Evolutionary conservation across 352 stramenopile species (phyloP), one percentile per base, ranked within the genome.

Genomic region (Chrysophaeum taylorii): DNA sequence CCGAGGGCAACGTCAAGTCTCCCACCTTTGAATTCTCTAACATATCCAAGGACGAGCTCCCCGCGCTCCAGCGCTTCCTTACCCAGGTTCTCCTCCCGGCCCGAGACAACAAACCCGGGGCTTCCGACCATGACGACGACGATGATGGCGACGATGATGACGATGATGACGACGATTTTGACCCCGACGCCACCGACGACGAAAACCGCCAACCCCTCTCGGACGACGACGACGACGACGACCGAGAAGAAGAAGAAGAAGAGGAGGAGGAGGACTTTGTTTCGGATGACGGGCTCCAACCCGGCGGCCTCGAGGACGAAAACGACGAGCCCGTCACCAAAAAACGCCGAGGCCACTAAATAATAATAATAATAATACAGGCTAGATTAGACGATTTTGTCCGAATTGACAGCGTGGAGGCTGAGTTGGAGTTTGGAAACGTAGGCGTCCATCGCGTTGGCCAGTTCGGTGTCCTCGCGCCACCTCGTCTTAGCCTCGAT

Each of bases 361-460:
- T 53, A n/a, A 53, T n/a, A 53, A 23, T n/a, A 53, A n/a, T n/a
- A 53, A 62, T 41, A 18, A 41, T 77, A 23, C 38, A 21, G 73
- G 38, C 72, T 75, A 71, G 27, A 45, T 75, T 45, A 41, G 57
- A 41, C 57, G n/a, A 45, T 45, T 18, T 76, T 68, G 16, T 53
- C 53, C 23, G 63, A 71, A 48, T 78, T 78, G 48, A 78, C 48
- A 31, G 76, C 35, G 27, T 76, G 61, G 37, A 78, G 43, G n/a
- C 33, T 60, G 5, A 38, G 27, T 66, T 78, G 73, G 21, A 78
- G 54, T 36, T 71, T 76, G 4, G 45, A 9, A 7, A 66, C 63
- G 64, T 78, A 78, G 23, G 45, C 29, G 43, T 69, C 36, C 31
- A 78, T 48, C 21, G 70, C 69, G 31, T 53, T 64, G 0, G 71